These are phyloP conservation scores for Alectoria sarmentosa DNA, from an alignment of 495 filamentous ascomycete species.

Conservation along the genomic window DNA sequence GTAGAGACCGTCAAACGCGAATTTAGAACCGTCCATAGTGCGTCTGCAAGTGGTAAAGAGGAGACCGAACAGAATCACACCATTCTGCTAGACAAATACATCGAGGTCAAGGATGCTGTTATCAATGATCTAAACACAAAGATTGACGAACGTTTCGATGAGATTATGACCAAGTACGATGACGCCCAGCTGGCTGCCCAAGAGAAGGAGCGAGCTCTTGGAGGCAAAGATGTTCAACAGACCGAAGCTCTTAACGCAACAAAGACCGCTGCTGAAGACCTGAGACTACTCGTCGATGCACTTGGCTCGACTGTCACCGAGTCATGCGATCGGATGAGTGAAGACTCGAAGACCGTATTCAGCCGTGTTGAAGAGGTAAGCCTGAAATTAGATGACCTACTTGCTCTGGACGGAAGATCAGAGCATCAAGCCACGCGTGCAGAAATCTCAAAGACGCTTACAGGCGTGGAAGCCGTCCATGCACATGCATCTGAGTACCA, in stretches of 20 bases:
- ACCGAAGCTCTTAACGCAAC: constrained; percentile 63
- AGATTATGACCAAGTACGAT: constrained; percentile 74
- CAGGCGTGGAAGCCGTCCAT: constrained; percentile 67
- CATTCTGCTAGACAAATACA: constrained; percentile 59
- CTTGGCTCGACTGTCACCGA: constrained; percentile 80
- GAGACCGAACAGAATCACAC: constrained; percentile 74
- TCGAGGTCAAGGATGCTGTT: constrained; percentile 50
- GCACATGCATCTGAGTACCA: constrained; percentile 70
- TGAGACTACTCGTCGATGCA: constrained; percentile 73
- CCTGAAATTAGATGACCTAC: constrained; percentile 63
- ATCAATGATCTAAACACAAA: constrained; percentile 53
- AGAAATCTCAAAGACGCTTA: constrained; percentile 62
- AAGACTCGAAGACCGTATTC: constrained; percentile 78
- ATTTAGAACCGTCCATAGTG: constrained; percentile 68
- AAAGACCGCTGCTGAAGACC: constrained; percentile 75
- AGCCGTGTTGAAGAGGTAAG: constrained; percentile 68
- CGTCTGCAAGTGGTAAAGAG: constrained; percentile 59
- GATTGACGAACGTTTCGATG: constrained; percentile 71
- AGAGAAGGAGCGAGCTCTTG: constrained; percentile 59
- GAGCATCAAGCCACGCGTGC: constrained; percentile 73
- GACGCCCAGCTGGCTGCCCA: constrained; percentile 65
- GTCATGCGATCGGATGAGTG: constrained; percentile 71
- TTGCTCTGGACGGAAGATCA: constrained; percentile 59
- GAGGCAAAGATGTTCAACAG: constrained; percentile 57
- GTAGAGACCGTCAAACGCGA: constrained; percentile 71